These are phyloP conservation scores for Boeremia exigua DNA, from an alignment of 2,329 filamentous ascomycete genomes.

Conservation along the genomic window DNA sequence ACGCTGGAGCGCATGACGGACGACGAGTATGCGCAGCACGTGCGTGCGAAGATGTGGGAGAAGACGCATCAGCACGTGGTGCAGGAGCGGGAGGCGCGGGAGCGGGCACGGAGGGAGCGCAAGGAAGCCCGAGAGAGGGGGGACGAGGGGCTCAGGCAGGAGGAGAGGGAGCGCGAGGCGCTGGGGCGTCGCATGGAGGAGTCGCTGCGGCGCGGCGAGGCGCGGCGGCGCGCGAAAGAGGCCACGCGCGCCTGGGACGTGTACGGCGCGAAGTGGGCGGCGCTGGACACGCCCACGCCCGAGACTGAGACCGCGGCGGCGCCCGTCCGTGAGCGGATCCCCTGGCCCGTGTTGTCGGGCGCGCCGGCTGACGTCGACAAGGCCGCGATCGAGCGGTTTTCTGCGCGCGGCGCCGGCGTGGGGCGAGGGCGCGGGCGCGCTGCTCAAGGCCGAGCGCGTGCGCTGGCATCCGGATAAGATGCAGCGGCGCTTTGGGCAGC, in stretches of 20 bases:
- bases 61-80: slow-evolving; percentile 84
- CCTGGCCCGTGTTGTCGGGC: slow-evolving; percentile 77
- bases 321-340: slow-evolving; percentile 52
- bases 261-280: slow-evolving; percentile 71
- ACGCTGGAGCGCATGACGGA: slow-evolving; percentile 85
- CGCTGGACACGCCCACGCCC: slow-evolving; percentile 44
- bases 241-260: slow-evolving; percentile 68
- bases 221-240: slow-evolving; percentile 61
- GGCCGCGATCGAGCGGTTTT: slow-evolving; percentile 73
- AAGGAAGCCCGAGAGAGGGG: slow-evolving; percentile 44
- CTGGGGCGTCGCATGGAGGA: slow-evolving; percentile 72
- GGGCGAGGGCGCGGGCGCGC: slow-evolving; percentile 51
- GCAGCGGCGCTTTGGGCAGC: slow-evolving; percentile 80
- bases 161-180: slow-evolving; percentile 51
- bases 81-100: slow-evolving; percentile 73
- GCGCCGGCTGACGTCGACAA: slow-evolving; percentile 62
- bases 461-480: slow-evolving; percentile 99
- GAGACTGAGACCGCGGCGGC: slow-evolving; percentile 3
- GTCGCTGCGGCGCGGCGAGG: slow-evolving; percentile 70
- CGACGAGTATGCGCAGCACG: slow-evolving; percentile 87
- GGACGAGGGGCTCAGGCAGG: slow-evolving; percentile 50
- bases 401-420: slow-evolving; percentile 62
- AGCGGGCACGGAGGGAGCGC: slow-evolving; percentile 55
- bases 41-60: slow-evolving; percentile 93
- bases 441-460: slow-evolving; percentile 83